phyloP scores from a whole-genome alignment of 805 yeast genomes.

The Candida patagonica region DNA sequence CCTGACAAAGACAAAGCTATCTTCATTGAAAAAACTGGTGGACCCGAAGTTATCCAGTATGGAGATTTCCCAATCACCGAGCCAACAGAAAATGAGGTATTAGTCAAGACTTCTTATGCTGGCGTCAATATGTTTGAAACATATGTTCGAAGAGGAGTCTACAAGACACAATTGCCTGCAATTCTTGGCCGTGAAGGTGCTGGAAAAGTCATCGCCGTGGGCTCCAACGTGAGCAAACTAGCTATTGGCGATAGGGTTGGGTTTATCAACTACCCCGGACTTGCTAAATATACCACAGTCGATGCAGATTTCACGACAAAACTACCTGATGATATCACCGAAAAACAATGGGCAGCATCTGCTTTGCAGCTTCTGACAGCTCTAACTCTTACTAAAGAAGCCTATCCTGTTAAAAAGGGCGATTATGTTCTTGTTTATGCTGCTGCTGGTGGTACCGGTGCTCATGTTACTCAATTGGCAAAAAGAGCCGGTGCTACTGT shows the following conservation, averaged over 20 bases:
- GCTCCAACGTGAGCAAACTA: constrained; percentile 44
- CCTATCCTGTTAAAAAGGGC: constrained; percentile 56
- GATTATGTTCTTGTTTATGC: constrained; percentile 78
- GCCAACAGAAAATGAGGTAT: constrained; percentile 44
- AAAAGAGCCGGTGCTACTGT: constrained; percentile 61
- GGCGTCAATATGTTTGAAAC: constrained; percentile 81
- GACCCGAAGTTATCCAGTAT: constrained; percentile 50
- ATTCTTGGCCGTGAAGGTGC: constrained; percentile 52
- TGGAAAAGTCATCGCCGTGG: constrained; percentile 60
- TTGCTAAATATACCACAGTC: constrained; percentile 53
- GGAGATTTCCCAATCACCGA: constrained; percentile 52
- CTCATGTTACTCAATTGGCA: constrained; percentile 56
- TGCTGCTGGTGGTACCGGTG: constrained; percentile 94
- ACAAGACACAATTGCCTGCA: constrained; percentile 52
- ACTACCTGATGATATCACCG: constrained; percentile 37
- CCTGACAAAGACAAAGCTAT: constrained; percentile 18
- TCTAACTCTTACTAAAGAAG: constrained; percentile 54
- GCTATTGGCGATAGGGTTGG: constrained; percentile 65
- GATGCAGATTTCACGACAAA: constrained; percentile 33
- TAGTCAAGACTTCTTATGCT: constrained; percentile 63
- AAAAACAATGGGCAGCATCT: constrained; percentile 49
- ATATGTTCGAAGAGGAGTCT: constrained; percentile 73
- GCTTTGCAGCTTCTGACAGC: constrained; percentile 75
- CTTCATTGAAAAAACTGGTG: constrained; percentile 43
- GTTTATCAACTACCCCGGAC: constrained; percentile 43